Evolutionary conservation across 257 asterid genomes (phyloP), one percentile per base, ranked within the genome.

Genomic region (Solanum chmielewskii): DNA sequence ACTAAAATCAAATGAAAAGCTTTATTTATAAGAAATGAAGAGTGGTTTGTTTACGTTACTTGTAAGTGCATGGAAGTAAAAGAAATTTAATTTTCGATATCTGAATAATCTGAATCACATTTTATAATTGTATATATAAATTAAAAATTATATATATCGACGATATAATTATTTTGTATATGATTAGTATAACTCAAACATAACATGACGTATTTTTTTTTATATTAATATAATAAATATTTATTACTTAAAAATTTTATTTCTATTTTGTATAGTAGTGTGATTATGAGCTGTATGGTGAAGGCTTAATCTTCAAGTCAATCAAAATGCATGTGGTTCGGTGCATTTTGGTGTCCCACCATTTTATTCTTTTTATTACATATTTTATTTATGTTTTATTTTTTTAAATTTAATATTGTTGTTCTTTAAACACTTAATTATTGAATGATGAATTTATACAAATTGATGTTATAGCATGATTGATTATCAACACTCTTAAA

Each of bases 301-400:
- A 20, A 60, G 88, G 82, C 89, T 84, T 90, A 88, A 85, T 84
- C 78, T 77, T 29, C 85, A 90, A 88, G 90, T 47, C 87, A 88
- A 71, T 76, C 81, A 35, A 81, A 76, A 66, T 86, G 74, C 92
- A 90, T 59, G 87, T 87, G 88, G 88, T 87, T 87, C 70, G 92
- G 90, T 86, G 88, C 87, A 71, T 77, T 83, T 62, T 18, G 41
- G n/a, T 80, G 84, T 80, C 89, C 87, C 82, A 84, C 70, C 27
- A 62, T 27, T 87, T 39, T 69, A 25, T 23, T 33, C 64, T 59
- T 42, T 77, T 37, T 37, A 33, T 33, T 77, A 44, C 21, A 25
- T 78, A 25, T 45, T 27, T 44, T 25, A 37, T 37, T 37, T 37
- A 45, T 25, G 60, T 15, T 44, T 5, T 29, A 6, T 78, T 15